A percentile compares a stretch with the other conserved stretches of the same genome.
Evolutionary conservation across 345 rosid genomes (phyloP).

Genomic region (Raphanus raphanistrum): DNA sequence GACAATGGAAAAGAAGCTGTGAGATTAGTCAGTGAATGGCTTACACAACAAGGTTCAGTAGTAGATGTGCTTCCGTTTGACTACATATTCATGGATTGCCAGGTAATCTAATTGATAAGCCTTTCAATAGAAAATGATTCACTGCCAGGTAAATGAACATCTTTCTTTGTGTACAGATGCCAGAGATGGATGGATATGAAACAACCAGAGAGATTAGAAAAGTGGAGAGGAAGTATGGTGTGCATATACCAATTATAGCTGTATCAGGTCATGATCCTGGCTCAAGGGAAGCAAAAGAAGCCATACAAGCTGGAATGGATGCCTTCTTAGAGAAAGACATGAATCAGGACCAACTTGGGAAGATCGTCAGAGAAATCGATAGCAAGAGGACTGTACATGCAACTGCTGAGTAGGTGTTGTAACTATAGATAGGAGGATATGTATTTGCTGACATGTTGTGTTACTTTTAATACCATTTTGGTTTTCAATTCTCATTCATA

Average conservation of each 20-base stretch:
- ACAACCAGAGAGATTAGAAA: slow-evolving; percentile 62
- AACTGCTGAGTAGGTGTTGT: neutral
- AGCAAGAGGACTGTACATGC: slow-evolving; percentile 4
- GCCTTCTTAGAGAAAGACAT: slow-evolving; percentile 50
- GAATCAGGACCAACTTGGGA: slow-evolving; percentile 31
- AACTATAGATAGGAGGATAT: slow-evolving; percentile 3
- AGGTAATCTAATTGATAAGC: slow-evolving; percentile 46
- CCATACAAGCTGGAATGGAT: slow-evolving; percentile 70
- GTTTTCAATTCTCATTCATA: neutral
- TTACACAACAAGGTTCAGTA: slow-evolving; percentile 29
- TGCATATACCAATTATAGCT: slow-evolving; percentile 73
- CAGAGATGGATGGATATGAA: slow-evolving; percentile 68
- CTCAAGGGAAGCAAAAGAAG: slow-evolving; percentile 40
- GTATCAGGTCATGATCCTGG: slow-evolving; percentile 54
- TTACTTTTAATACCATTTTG: neutral
- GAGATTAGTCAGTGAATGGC: slow-evolving; percentile 38
- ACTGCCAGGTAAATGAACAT: neutral
- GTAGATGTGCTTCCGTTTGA: slow-evolving; percentile 49
- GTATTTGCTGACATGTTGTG: neutral
- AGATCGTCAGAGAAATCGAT: slow-evolving; percentile 30
- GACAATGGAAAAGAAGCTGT: slow-evolving; percentile 63
- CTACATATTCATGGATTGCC: slow-evolving; percentile 81
- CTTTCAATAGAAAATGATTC: neutral
- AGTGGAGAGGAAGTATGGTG: slow-evolving; percentile 51
- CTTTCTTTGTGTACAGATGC: slow-evolving; percentile 54